phyloP scores from a whole-genome alignment of 495 filamentous ascomycete genomes.

The Neurospora sp. region DNA sequence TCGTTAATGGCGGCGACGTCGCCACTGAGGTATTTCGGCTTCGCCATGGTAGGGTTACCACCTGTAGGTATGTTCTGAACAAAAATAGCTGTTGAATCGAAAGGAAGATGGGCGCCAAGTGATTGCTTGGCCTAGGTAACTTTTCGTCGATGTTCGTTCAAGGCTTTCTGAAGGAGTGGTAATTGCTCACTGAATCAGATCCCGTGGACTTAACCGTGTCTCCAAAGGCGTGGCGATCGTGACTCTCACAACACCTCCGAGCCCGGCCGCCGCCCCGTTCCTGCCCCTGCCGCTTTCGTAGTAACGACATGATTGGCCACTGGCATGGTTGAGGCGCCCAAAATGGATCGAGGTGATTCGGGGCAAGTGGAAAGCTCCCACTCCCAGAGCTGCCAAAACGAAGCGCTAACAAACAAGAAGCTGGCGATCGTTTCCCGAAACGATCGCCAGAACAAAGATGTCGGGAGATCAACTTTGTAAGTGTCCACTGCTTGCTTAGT shows the following conservation, averaged over 20 bases:
- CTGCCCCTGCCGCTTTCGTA: neutral
- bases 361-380: neutral
- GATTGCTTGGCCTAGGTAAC: neutral
- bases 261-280: neutral
- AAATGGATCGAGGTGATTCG: neutral
- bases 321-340: neutral
- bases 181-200: neutral
- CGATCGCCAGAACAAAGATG: neutral
- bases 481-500: neutral
- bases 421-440: neutral
- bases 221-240: neutral
- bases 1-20: conserved; percentile 62
- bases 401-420: neutral
- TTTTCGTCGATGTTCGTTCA: neutral
- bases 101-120: neutral
- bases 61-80: neutral
- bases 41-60: conserved; percentile 8
- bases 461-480: neutral
- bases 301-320: neutral
- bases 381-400: neutral
- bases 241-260: neutral
- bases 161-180: neutral
- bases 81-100: neutral
- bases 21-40: conserved; percentile 70
- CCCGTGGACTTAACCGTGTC: neutral